A percentile compares a stretch with the other conserved stretches of the same genome.
phyloP scores from a whole-genome alignment of 2,329 filamentous ascomycete species.

The Boeremia lycopersici region DNA sequence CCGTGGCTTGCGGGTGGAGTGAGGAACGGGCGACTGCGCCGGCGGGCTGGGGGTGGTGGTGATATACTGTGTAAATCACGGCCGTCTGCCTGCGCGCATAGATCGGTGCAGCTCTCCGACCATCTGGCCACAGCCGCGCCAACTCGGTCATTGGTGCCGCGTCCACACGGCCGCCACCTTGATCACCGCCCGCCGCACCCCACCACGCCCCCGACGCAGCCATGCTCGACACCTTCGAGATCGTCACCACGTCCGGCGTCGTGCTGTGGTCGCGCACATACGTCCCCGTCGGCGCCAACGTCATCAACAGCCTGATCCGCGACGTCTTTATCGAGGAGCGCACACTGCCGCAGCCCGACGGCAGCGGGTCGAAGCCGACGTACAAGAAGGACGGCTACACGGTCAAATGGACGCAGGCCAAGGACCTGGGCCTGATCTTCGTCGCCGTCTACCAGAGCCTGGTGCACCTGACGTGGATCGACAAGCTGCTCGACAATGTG shows the following conservation, averaged over 20 bases:
- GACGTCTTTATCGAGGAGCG: conserved; percentile 98
- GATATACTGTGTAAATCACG: neutral
- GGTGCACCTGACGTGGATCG: conserved; percentile 94
- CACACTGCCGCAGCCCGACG: conserved; percentile 65
- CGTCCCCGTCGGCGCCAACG: conserved; percentile 75
- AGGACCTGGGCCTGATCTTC: conserved; percentile 93
- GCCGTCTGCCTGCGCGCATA: neutral
- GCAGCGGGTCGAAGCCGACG: conserved; percentile 68
- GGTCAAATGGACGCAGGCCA: conserved; percentile 88
- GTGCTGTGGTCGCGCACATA: conserved; percentile 95
- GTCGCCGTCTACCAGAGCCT: conserved; percentile 97
- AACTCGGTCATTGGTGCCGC: conserved; percentile 38
- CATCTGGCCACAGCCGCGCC: conserved; percentile 31
- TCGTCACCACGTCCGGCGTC: conserved; percentile 92
- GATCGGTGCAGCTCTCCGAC: conserved; percentile 14
- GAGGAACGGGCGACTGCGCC: neutral
- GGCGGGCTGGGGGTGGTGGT: neutral
- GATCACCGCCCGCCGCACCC: conserved; percentile 9
- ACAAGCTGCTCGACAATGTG: conserved; percentile 94
- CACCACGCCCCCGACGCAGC: conserved; percentile 7
- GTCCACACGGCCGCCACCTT: neutral
- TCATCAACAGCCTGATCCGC: conserved; percentile 93
- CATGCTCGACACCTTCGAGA: conserved; percentile 97
- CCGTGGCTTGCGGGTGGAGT: neutral
- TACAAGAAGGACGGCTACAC: conserved; percentile 95